phyloP scores from a whole-genome alignment of 177 flowering plant species.

The Vitis hybrid region DNA sequence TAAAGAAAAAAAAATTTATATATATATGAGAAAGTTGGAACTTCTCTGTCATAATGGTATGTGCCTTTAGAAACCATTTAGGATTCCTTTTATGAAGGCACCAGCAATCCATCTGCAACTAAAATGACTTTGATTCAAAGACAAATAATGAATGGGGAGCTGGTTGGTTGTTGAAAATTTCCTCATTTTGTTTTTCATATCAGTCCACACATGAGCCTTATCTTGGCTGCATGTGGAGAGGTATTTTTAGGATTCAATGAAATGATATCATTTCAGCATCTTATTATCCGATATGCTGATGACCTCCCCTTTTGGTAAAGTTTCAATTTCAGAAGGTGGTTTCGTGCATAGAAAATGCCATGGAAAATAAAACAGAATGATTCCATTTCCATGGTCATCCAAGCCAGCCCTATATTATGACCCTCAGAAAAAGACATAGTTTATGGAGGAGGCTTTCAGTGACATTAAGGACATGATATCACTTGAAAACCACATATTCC shows the following conservation, averaged over 20 bases:
- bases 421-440: conserved; percentile 9
- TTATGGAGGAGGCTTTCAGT: neutral
- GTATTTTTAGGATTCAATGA: neutral
- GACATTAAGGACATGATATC: conserved; percentile 15
- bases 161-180: neutral
- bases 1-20: too few relatives aligned
- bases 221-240: neutral
- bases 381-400: conserved; percentile 3
- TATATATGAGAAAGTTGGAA: conserved; percentile 17
- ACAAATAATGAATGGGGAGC: conserved; percentile 20
- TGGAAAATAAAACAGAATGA: neutral
- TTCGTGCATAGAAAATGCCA: neutral
- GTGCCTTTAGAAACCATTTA: conserved; percentile 26
- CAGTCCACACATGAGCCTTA: neutral
- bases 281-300: neutral
- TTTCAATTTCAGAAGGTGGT: neutral
- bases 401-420: conserved; percentile 16
- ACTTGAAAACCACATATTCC: conserved; percentile 25
- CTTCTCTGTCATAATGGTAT: conserved; percentile 36
- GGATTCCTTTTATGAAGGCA: conserved; percentile 21
- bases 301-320: neutral
- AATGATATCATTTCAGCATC: neutral
- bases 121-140: conserved; percentile 32
- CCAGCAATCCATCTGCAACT: conserved; percentile 14
- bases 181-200: neutral